Base-by-base conservation (phyloP, 192 early-diverging fungal species). In the Backusella sp. region DNA sequence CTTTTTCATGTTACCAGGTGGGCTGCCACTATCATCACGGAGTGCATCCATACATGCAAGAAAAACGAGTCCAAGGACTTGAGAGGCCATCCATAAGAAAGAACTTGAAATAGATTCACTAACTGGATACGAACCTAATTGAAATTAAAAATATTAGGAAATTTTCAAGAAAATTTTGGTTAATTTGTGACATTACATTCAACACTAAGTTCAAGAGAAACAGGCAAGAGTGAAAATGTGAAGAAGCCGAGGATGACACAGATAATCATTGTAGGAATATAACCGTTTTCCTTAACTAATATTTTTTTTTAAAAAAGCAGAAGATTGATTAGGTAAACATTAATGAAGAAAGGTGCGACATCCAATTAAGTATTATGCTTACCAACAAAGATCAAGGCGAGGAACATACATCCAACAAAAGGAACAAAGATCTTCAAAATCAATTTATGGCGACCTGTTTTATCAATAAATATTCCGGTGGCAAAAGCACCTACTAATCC, bases 401-500 rank as follows among this genome's bases (percentile, higher is more conserved):
- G 69, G 75, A 83, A 86, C 46, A 85, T 65, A 14, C 83, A 19
- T 4, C 83, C 86, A 2, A 83, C 80, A 3, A 88, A 30, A 30
- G 85, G 85, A 30, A 86, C 77, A 66, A 82, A 77, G 9, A 82
- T 21, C 71, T 86, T 87, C 35, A 89, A 26, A 6, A 88, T 53
- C 6, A 76, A 37, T 34, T 81, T 85, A 76, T 89, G 89, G 46
- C 76, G 78, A 76, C 90, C 90, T 34, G 86, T 89, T 15, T 77
- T 73, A 73, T 92, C 91, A 67, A 91, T 81, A 32, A 88, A 77
- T 17, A 82, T 76, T 3, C 85, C 85, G 14, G 86, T 78, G 32
- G 84, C 66, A n/a, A 83, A 78, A 12, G 91, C 86, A 32, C 87
- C 84, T 9, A 92, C 79, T 19, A 92, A 66, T 44, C 91, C 91